Percentiles rank a stretch among this genome's conserved stretches.
Conservation (phyloP, 305 asterid genomes). For the Withania somnifera region DNA sequence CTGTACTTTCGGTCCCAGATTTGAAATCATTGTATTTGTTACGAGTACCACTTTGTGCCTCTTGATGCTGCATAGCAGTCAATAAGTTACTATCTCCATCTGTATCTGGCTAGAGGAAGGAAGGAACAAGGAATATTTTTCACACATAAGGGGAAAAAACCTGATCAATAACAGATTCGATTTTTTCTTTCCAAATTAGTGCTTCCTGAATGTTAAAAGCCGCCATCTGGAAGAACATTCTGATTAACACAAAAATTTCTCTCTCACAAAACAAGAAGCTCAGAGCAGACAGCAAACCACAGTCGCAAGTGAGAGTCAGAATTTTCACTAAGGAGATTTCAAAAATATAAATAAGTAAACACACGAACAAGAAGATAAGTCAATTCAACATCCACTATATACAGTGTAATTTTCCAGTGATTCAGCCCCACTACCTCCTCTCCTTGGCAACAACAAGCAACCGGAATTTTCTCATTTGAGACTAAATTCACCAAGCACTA, state of each 20-base stretch:
- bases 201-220: conserved; percentile 98
- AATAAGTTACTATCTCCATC: conserved; percentile 18
- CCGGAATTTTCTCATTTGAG: background rate
- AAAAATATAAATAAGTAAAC: background rate
- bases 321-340: background rate
- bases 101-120: conserved; percentile 1
- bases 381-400: background rate
- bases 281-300: background rate
- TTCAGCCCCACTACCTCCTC: background rate
- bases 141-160: conserved; percentile 11
- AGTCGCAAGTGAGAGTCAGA: background rate
- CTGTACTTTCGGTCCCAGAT: conserved; percentile 50
- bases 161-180: conserved; percentile 91
- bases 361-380: background rate
- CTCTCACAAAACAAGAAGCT: background rate
- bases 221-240: conserved; percentile 65
- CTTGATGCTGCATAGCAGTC: conserved; percentile 68
- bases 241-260: background rate
- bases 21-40: conserved; percentile 64
- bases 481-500: background rate
- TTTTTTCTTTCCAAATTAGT: conserved; percentile 36
- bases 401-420: background rate
- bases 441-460: background rate
- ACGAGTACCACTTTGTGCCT: conserved; percentile 46
- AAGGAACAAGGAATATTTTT: background rate